phyloP scores from a whole-genome alignment of 2,329 filamentous ascomycete genomes.

The Botrytis galanthina region DNA sequence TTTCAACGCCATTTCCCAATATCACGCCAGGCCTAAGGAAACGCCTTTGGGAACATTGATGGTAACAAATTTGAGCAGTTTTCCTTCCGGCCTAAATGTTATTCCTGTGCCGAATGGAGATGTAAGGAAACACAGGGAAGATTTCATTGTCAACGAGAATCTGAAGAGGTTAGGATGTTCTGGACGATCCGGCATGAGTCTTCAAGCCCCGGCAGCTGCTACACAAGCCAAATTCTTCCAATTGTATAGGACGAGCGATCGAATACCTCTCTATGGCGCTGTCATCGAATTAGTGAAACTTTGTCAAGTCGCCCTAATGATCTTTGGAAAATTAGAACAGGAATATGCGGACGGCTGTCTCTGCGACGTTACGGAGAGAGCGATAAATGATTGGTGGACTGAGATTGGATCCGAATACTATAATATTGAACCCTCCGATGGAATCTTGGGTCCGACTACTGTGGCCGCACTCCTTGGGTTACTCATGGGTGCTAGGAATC shows the following conservation, averaged over 20 bases:
- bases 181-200: conserved; percentile 79
- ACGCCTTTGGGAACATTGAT: conserved; percentile 82
- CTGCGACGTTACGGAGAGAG: conserved; percentile 88
- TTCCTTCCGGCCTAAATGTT: conserved; percentile 89
- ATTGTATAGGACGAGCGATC: conserved; percentile 83
- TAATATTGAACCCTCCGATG: conserved; percentile 88
- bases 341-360: conserved; percentile 90
- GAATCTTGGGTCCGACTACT: conserved; percentile 86
- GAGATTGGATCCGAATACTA: conserved; percentile 90
- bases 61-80: conserved; percentile 90
- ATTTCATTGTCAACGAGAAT: conserved; percentile 93
- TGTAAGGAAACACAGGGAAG: conserved; percentile 71
- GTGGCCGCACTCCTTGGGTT: conserved; percentile 85
- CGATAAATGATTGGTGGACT: conserved; percentile 93
- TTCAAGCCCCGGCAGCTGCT: conserved; percentile 73
- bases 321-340: conserved; percentile 83
- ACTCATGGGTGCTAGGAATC: conserved; percentile 84
- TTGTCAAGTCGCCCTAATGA: conserved; percentile 81
- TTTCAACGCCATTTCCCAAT: conserved; percentile 81
- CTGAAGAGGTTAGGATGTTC: conserved; percentile 90
- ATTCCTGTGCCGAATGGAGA: conserved; percentile 87
- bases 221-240: conserved; percentile 90
- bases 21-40: conserved; percentile 78
- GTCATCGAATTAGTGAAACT: conserved; percentile 88
- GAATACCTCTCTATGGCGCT: conserved; percentile 71